Percentiles rank a stretch among this genome's conserved stretches.
These are phyloP conservation scores for Galerina marginata DNA, from an alignment of 768 basidiomycete genomes.

Conservation along the genomic window DNA sequence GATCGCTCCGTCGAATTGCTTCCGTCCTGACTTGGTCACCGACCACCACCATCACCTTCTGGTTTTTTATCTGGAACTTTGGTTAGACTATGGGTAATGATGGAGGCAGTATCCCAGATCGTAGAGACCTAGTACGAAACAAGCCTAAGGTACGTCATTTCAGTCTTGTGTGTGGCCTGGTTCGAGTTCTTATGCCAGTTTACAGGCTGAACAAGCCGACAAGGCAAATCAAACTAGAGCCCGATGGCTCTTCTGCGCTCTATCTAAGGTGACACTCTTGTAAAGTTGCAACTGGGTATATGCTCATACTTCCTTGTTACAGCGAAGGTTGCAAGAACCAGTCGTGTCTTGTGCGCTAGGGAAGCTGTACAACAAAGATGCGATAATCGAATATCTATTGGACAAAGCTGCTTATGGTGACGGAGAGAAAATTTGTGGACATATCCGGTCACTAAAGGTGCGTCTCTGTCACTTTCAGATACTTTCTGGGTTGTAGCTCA, in stretches of 20 bases:
- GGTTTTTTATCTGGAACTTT: neutral
- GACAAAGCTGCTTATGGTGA: conserved; percentile 88
- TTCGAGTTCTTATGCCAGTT: neutral
- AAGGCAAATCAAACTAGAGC: conserved; percentile 88
- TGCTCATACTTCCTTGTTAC: neutral
- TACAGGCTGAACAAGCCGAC: conserved; percentile 84
- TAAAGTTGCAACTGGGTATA: neutral
- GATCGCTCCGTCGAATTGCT: neutral
- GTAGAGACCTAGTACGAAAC: conserved; percentile 75
- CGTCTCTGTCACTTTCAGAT: conserved; percentile 30
- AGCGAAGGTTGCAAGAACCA: conserved; percentile 88
- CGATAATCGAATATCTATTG: conserved; percentile 88
- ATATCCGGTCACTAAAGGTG: conserved; percentile 90
- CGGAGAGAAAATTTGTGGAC: conserved; percentile 90
- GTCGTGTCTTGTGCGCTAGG: conserved; percentile 92
- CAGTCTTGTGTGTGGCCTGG: neutral
- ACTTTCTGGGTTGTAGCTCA: neutral
- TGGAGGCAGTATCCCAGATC: conserved; percentile 87
- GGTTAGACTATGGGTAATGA: conserved; percentile 75
- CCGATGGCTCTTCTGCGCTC: conserved; percentile 90
- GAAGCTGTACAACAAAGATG: conserved; percentile 96
- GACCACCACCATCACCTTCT: neutral
- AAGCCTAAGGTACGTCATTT: conserved; percentile 63
- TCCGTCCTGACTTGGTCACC: neutral
- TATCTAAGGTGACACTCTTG: conserved; percentile 75